Evolutionary conservation across 352 stramenopile genomes (phyloP).

Genomic region (Nothophytophthora sp.): DNA sequence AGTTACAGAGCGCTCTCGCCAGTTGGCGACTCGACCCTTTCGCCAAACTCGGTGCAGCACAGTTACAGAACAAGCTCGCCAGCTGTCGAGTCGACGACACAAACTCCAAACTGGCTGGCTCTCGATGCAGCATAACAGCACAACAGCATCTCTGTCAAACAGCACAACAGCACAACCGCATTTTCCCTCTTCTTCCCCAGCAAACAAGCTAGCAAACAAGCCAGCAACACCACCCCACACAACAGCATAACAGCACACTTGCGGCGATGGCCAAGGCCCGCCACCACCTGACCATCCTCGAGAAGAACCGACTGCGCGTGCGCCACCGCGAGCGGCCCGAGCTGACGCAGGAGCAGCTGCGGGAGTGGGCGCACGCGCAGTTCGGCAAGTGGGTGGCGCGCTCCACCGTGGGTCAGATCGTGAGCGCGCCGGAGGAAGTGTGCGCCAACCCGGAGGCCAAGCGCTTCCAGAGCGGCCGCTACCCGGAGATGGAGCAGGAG

Average conservation of each 20-base stretch:
- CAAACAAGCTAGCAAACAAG: too few species aligned
- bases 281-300: constrained; percentile 35
- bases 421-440: constrained; percentile 20
- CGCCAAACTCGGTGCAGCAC: constrained; percentile 12
- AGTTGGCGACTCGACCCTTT: too few species aligned
- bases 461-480: constrained; percentile 34
- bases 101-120: neutral
- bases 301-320: constrained; percentile 31
- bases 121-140: neutral
- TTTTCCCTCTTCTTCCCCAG: too few species aligned
- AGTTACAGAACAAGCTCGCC: constrained; percentile 10
- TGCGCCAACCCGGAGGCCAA: constrained; percentile 33
- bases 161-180: too few species aligned
- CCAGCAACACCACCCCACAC: neutral
- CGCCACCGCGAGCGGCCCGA: constrained; percentile 21
- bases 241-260: constrained; percentile 19
- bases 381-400: constrained; percentile 32
- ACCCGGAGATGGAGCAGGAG: constrained; percentile 30
- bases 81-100: neutral
- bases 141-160: neutral
- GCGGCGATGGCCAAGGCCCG: constrained; percentile 12
- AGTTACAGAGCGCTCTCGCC: too few species aligned
- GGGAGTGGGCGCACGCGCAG: constrained; percentile 23
- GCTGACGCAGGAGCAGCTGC: constrained; percentile 35
- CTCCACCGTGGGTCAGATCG: constrained; percentile 33